These are phyloP conservation scores for Bruguiera gymnorhiza DNA, from an alignment of 345 rosid genomes.

Conservation along the genomic window DNA sequence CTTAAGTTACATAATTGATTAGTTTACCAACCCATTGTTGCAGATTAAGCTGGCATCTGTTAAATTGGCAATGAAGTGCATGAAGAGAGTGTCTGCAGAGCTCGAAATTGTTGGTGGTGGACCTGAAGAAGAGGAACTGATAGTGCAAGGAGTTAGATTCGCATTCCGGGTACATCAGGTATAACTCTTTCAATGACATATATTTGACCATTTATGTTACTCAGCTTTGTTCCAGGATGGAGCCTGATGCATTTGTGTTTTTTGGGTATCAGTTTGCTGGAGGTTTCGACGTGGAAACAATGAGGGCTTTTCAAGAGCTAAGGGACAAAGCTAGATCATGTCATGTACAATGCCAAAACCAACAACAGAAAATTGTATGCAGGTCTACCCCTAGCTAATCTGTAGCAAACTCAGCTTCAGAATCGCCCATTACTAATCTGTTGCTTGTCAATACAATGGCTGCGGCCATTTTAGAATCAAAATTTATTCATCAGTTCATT, in stretches of 20 bases:
- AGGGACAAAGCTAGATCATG: constrained; percentile 88
- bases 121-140: constrained; percentile 91
- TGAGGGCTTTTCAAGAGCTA: constrained; percentile 92
- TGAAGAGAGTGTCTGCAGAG: constrained; percentile 93
- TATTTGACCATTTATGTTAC: too few relatives aligned
- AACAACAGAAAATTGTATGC: constrained; percentile 56
- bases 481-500: constrained; percentile 5
- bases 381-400: constrained; percentile 54
- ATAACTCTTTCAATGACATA: not conserved
- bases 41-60: constrained; percentile 90
- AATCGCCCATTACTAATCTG: not conserved
- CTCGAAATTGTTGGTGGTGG: constrained; percentile 60
- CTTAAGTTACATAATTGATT: not conserved
- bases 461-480: constrained; percentile 10
- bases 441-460: constrained; percentile 14
- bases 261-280: constrained; percentile 69
- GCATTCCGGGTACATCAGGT: constrained; percentile 99
- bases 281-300: constrained; percentile 90
- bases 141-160: constrained; percentile 86
- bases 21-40: not conserved
- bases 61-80: constrained; percentile 92
- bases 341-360: constrained; percentile 68
- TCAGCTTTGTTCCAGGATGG: not conserved
- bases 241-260: not conserved
- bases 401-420: constrained; percentile 48